Evolutionary conservation across 1,284 basidiomycete genomes (phyloP), one percentile per base, ranked within the genome.

Genomic region (Ustilago sp.): DNA sequence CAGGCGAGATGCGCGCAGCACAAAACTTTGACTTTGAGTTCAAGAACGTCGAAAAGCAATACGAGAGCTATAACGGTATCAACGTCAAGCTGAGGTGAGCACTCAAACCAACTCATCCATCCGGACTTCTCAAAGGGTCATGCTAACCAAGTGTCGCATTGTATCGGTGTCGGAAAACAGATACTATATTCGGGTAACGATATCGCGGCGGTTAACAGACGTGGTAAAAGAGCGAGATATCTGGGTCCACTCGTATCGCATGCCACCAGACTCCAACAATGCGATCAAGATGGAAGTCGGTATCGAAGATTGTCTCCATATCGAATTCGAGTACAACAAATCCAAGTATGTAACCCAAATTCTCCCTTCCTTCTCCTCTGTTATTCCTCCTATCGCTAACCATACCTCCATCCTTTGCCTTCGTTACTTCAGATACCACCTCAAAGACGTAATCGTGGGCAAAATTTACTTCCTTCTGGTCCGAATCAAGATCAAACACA

Each of bases 231-330:
- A 99, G 87, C 91, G 90, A 83, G 96, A 98, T 77, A 86, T 98
- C 36, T 99, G 95, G 95, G 97, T 99, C 2, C 96, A 99, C 86
- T 96, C 94, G 11, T 99, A 93, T 88, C 92, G 95, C 45, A 97
- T 98, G 93, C 96, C 96, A 3, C 95, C 96, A 63, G 97, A 99
- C 86, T 93, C 91, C 80, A 98, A 97, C 87, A 96, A 95, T 85
- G 93, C 94, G 38, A 98, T 98, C 88, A 98, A 97, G 89, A 99
- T 99, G 97, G 96, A 99, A 87, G 97, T 99, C 41, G 96, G 96
- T 17, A 98, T 99, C 74, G 96, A 98, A 86, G 96, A 99, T 86
- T 98, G 96, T 87, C 87, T 98, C 80, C 96, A 99, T 86, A 99
- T 99, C 83, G 96, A 99, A 87, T 98, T 99, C 82, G 96, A 99